A percentile compares a stretch with the other conserved stretches of the same genome.
Conservation (phyloP, 805 yeast genomes). For the Candida nemodendra region DNA sequence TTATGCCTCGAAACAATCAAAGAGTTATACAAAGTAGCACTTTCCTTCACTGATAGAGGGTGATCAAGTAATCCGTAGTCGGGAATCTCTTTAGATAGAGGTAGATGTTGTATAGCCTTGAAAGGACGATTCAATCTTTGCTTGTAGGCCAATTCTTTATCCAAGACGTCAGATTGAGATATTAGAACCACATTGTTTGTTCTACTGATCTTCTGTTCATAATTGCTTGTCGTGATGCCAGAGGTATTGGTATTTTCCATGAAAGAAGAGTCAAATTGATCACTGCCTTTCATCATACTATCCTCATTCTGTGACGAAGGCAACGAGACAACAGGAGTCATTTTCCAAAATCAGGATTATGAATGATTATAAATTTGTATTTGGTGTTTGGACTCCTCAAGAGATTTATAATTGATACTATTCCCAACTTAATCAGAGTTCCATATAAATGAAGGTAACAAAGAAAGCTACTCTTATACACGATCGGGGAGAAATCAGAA, state of each 20-base stretch:
- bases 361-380: too few species aligned
- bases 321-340: too few species aligned
- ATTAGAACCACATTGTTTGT: slow-evolving; percentile 27
- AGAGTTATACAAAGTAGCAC: slow-evolving; percentile 70
- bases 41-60: slow-evolving; percentile 69
- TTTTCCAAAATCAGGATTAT: too few species aligned
- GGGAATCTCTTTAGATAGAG: slow-evolving; percentile 64
- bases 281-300: too few species aligned
- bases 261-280: slow-evolving; percentile 6
- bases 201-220: slow-evolving; percentile 21
- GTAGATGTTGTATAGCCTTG: slow-evolving; percentile 61
- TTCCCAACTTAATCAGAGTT: too few species aligned
- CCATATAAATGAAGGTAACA: too few species aligned
- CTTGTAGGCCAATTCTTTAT: slow-evolving; percentile 28
- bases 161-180: slow-evolving; percentile 30
- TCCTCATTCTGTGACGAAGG: too few species aligned
- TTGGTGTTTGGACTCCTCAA: too few species aligned
- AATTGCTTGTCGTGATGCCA: background rate
- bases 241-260: slow-evolving; percentile 5
- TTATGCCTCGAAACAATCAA: slow-evolving; percentile 69
- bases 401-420: too few species aligned
- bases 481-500: too few species aligned
- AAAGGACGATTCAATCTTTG: slow-evolving; percentile 52
- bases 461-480: too few species aligned
- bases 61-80: slow-evolving; percentile 59